phyloP scores from a whole-genome alignment of 2,329 filamentous ascomycete genomes.

The Diaporthe sp. region DNA sequence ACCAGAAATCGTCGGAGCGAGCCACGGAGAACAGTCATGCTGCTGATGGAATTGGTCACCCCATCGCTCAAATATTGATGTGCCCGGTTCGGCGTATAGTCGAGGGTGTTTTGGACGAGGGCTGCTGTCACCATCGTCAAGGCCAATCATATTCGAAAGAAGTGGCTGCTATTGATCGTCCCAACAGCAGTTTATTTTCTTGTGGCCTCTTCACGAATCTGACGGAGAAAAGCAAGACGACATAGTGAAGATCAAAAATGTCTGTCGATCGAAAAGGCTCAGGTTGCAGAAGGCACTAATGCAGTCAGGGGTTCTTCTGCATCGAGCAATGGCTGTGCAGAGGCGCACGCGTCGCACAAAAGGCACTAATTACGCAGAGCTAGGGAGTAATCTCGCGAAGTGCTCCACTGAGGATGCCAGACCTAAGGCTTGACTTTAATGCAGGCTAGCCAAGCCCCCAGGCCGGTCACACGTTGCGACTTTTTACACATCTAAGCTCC shows the following conservation, averaged over 20 bases:
- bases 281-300: not conserved
- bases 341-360: constrained; percentile 1
- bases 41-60: not conserved
- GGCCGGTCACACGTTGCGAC: not conserved
- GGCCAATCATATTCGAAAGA: not conserved
- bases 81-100: not conserved
- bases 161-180: not conserved
- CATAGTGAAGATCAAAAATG: not conserved
- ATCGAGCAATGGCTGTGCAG: not conserved
- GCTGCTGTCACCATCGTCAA: not conserved
- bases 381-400: not conserved
- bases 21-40: not conserved
- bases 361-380: not conserved
- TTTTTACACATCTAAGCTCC: not conserved
- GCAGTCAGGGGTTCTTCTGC: not conserved
- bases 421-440: not conserved
- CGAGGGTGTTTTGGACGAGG: not conserved
- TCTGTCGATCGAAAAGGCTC: not conserved
- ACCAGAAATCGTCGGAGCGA: not conserved
- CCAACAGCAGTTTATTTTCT: not conserved
- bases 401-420: not conserved
- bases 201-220: not conserved
- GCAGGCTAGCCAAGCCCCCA: not conserved
- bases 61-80: not conserved
- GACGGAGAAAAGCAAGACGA: not conserved